Evolutionary conservation across 441 rosid species (phyloP).

Genomic region (Populus hybrid): DNA sequence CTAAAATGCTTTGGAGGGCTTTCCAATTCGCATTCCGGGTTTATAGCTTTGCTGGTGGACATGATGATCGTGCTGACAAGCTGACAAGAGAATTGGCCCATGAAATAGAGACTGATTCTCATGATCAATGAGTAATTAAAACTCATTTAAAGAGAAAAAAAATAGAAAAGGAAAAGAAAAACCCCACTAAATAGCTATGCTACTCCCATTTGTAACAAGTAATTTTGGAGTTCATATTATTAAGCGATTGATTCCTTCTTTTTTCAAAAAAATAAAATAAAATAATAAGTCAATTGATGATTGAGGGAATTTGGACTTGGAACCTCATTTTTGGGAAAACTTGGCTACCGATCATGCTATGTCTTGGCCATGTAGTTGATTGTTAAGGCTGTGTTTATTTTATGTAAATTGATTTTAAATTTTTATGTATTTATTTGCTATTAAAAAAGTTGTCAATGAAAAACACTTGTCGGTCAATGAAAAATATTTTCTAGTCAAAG

Average conservation of each 20-base stretch:
- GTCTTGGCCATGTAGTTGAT: too few relatives aligned
- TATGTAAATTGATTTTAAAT: too few relatives aligned
- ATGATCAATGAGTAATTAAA: conserved; percentile 8
- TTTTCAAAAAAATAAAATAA: too few relatives aligned
- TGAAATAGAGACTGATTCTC: conserved; percentile 40
- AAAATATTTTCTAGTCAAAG: too few relatives aligned
- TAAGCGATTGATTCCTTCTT: too few relatives aligned
- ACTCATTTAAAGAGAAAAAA: not conserved
- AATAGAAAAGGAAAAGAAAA: conserved; percentile 10
- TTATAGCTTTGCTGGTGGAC: conserved; percentile 57
- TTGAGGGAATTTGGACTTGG: not conserved
- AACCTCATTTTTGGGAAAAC: not conserved
- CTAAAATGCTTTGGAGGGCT: conserved; percentile 53
- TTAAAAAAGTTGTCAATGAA: too few relatives aligned
- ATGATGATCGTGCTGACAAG: conserved; percentile 50
- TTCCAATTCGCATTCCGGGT: conserved; percentile 56
- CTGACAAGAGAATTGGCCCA: conserved; percentile 48
- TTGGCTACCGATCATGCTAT: too few relatives aligned
- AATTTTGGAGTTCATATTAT: not conserved
- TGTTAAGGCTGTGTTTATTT: too few relatives aligned
- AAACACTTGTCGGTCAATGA: too few relatives aligned
- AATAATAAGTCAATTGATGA: not conserved
- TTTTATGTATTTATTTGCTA: too few relatives aligned
- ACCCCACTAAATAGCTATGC: not conserved
- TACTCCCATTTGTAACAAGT: not conserved